Conservation (phyloP, 1,284 basidiomycete genomes). For the Microbotryum lychnidis-dioicae region DNA sequence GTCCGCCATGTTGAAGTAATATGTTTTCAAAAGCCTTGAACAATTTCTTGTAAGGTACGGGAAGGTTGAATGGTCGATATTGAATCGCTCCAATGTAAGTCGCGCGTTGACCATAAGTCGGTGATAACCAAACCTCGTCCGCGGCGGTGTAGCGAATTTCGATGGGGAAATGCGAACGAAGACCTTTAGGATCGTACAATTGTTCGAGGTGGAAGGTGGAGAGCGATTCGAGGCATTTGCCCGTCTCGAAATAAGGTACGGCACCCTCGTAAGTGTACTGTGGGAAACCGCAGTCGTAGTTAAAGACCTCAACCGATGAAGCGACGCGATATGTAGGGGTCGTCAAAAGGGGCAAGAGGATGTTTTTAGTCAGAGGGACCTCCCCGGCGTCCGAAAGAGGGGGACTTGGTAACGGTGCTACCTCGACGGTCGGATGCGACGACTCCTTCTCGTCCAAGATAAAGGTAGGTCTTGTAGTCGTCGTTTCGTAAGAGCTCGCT, state of each 20-base stretch:
- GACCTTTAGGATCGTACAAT: slow-evolving; percentile 57
- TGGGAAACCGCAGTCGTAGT: slow-evolving; percentile 36
- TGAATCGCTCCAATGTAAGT: slow-evolving; percentile 96
- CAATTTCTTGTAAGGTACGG: slow-evolving; percentile 74
- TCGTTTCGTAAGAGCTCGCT: too few species aligned
- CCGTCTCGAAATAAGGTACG: slow-evolving; percentile 40
- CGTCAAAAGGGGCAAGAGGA: slow-evolving; percentile 19
- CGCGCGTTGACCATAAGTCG: slow-evolving; percentile 66
- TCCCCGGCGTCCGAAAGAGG: not conserved
- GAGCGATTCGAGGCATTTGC: slow-evolving; percentile 63
- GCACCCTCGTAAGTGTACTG: slow-evolving; percentile 42
- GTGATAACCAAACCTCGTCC: slow-evolving; percentile 92
- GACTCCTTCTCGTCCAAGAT: too few species aligned
- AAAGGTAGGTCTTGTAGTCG: too few species aligned
- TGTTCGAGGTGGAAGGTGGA: slow-evolving; percentile 66
- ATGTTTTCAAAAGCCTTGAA: slow-evolving; percentile 75
- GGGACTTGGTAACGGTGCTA: not conserved
- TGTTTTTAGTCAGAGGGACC: not conserved
- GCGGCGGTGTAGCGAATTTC: slow-evolving; percentile 82
- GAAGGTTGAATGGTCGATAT: slow-evolving; percentile 84
- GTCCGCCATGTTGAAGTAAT: slow-evolving; percentile 61
- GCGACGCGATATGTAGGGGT: slow-evolving; percentile 24
- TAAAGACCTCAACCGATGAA: slow-evolving; percentile 31
- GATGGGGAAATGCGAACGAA: slow-evolving; percentile 83
- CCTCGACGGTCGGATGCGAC: not conserved